phyloP scores from a whole-genome alignment of 306 rosid genomes.

The Gastrolobium bilobum region DNA sequence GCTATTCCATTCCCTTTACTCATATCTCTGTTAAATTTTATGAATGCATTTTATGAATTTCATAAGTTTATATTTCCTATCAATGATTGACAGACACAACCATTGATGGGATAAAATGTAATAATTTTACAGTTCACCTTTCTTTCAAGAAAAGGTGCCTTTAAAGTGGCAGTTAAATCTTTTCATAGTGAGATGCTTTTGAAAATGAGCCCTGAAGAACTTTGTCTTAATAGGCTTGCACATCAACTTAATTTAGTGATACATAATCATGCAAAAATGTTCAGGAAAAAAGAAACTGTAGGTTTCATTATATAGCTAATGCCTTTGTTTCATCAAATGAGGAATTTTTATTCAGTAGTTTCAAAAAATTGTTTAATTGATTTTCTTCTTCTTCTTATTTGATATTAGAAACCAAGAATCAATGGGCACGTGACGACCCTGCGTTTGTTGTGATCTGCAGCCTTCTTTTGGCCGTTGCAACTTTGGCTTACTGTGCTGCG shows the following conservation, averaged over 20 bases:
- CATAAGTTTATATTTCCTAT: neutral
- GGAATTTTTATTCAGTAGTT: constrained; percentile 33
- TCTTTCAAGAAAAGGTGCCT: constrained; percentile 35
- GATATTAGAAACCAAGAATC: constrained; percentile 97
- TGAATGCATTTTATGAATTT: neutral
- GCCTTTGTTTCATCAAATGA: constrained; percentile 30
- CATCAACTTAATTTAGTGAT: constrained; percentile 32
- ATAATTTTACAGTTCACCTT: constrained; percentile 32
- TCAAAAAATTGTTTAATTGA: constrained; percentile 31
- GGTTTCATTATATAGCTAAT: constrained; percentile 10
- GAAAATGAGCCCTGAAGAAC: constrained; percentile 21
- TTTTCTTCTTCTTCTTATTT: constrained; percentile 43
- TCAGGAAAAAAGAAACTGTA: neutral
- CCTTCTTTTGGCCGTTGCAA: constrained; percentile 88
- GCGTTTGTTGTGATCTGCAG: constrained; percentile 99
- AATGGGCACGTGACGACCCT: constrained; percentile 99
- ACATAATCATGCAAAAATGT: constrained; percentile 13
- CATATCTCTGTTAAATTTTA: neutral
- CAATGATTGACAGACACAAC: neutral
- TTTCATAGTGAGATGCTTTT: constrained; percentile 1
- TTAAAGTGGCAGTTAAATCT: neutral
- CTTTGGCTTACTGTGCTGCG: constrained; percentile 97
- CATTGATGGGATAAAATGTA: constrained; percentile 3
- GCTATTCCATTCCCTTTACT: constrained; percentile 3
- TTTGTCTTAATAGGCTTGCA: constrained; percentile 13